phyloP scores from a whole-genome alignment of 2,329 filamentous ascomycete species.

The Nemania abortiva region DNA sequence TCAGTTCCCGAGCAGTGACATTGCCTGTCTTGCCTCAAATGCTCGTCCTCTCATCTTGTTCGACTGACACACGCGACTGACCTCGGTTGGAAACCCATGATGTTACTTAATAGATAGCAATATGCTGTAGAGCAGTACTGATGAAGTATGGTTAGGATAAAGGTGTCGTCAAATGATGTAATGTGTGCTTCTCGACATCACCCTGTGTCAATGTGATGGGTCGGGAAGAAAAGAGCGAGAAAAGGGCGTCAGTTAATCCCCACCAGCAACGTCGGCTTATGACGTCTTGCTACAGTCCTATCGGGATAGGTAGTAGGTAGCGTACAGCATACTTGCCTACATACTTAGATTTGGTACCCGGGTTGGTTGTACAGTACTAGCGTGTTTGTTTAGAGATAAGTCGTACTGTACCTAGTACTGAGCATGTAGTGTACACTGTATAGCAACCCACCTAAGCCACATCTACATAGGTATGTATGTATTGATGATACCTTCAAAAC shows the following conservation, averaged over 20 bases:
- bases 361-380: not conserved
- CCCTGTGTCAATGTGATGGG: not conserved
- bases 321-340: too few species aligned
- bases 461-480: not conserved
- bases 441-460: not conserved
- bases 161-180: not conserved
- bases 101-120: not conserved
- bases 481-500: not conserved
- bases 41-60: too few species aligned
- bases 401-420: not conserved
- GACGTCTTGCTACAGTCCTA: conserved; percentile 1
- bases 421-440: not conserved
- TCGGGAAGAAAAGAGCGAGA: not conserved
- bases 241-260: not conserved
- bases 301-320: conserved; percentile 7
- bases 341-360: too few species aligned
- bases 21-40: too few species aligned
- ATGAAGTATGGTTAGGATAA: too few species aligned
- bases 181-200: not conserved
- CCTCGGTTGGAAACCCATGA: too few species aligned
- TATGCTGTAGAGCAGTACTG: too few species aligned
- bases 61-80: too few species aligned
- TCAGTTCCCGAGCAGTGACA: too few species aligned
- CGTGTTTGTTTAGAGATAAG: not conserved
- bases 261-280: not conserved